A percentile compares a stretch with the other conserved stretches of the same genome.
Conservation (phyloP, 140 eudicot species). For the Anethum foeniculum region DNA sequence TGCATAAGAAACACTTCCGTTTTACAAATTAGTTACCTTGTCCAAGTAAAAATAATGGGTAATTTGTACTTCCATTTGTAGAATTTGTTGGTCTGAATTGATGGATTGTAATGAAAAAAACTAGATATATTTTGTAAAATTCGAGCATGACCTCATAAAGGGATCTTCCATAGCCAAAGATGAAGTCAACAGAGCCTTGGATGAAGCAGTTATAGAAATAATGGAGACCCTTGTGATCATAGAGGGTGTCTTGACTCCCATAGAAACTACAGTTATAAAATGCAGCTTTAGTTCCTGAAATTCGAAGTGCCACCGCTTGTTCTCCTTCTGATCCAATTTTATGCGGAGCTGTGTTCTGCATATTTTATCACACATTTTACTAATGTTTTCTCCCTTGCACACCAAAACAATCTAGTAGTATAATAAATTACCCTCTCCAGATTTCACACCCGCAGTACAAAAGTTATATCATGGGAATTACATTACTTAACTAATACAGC, state of each 20-base stretch:
- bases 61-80: no score
- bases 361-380: not conserved
- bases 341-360: slow-evolving; percentile 58
- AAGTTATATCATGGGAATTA: not conserved
- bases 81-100: not conserved
- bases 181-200: slow-evolving; percentile 77
- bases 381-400: not conserved
- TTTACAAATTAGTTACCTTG: not conserved
- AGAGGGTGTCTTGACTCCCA: slow-evolving; percentile 71
- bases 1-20: slow-evolving; percentile 4
- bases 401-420: not conserved
- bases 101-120: no score
- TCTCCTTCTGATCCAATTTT: slow-evolving; percentile 32
- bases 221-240: slow-evolving; percentile 68
- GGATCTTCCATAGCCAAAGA: slow-evolving; percentile 76
- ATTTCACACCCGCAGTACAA: not conserved
- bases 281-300: slow-evolving; percentile 62
- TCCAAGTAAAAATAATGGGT: not conserved
- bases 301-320: slow-evolving; percentile 65
- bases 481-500: not conserved
- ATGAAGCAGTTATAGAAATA: slow-evolving; percentile 61
- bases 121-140: not conserved
- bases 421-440: not conserved
- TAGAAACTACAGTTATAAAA: slow-evolving; percentile 64
- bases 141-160: slow-evolving; percentile 45